Conservation (phyloP, 1,284 basidiomycete genomes). For the Cerrena zonata region DNA sequence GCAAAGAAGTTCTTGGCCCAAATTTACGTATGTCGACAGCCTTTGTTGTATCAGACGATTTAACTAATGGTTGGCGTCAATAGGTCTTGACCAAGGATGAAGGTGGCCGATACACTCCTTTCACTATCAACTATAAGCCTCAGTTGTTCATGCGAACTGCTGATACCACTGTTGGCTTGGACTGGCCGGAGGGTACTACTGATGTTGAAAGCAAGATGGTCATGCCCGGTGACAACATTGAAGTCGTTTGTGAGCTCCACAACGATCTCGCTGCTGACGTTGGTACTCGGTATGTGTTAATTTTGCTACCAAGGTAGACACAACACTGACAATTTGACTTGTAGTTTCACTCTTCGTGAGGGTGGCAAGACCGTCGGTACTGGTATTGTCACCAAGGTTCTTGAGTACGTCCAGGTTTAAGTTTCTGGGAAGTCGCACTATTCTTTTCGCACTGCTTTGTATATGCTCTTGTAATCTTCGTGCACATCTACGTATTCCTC, state of each 20-base stretch:
- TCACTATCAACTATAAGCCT: constrained; percentile 94
- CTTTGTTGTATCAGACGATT: constrained; percentile 5
- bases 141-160: constrained; percentile 96
- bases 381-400: constrained; percentile 81
- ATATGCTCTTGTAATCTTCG: constrained; percentile 5
- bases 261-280: constrained; percentile 89
- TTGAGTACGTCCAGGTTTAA: constrained; percentile 33
- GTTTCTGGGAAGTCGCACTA: background rate
- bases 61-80: background rate
- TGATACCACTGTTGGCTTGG: constrained; percentile 83
- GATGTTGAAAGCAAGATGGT: constrained; percentile 85
- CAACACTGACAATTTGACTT: too few species aligned
- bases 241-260: constrained; percentile 82
- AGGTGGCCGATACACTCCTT: constrained; percentile 96
- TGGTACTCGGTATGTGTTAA: constrained; percentile 66
- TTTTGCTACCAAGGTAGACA: too few species aligned
- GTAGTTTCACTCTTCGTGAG: constrained; percentile 91
- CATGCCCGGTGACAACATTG: constrained; percentile 98
- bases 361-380: constrained; percentile 93
- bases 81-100: constrained; percentile 94
- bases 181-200: constrained; percentile 79
- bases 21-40: constrained; percentile 62
- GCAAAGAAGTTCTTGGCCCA: constrained; percentile 92
- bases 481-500: constrained; percentile 9
- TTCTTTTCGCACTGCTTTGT: background rate